Evolutionary conservation across 1,284 basidiomycete genomes (phyloP).

Genomic region (Moesziomyces sp.): DNA sequence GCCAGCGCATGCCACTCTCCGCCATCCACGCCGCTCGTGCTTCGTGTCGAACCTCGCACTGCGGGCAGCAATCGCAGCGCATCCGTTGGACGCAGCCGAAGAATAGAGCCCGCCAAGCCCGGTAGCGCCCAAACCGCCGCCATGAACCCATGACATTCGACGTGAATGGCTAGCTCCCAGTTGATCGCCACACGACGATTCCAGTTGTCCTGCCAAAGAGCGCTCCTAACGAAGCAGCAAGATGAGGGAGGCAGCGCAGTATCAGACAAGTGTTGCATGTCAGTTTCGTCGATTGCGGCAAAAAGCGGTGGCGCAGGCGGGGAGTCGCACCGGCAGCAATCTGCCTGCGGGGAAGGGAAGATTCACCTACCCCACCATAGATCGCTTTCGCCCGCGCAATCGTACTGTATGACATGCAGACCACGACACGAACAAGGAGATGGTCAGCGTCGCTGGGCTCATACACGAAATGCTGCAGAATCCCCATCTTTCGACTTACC

Average conservation of each 20-base stretch:
- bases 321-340: no score
- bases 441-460: conserved; percentile 6
- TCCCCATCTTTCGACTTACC: conserved; percentile 35
- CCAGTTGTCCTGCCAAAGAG: conserved; percentile 34
- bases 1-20: conserved; percentile 28
- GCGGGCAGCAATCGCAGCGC: conserved; percentile 2
- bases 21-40: background rate
- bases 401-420: conserved; percentile 42
- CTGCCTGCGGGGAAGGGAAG: background rate
- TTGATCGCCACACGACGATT: conserved; percentile 28
- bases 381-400: conserved; percentile 64
- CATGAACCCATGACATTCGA: conserved; percentile 20
- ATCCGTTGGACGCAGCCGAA: conserved; percentile 12
- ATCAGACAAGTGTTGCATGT: conserved; percentile 11
- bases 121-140: conserved; percentile 12
- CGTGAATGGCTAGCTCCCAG: conserved; percentile 16
- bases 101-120: conserved; percentile 2
- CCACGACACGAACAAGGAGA: background rate
- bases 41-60: background rate
- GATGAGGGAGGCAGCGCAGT: conserved; percentile 1
- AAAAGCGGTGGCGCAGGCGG: no score
- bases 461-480: background rate
- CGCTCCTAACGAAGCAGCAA: conserved; percentile 14
- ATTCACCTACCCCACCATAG: conserved; percentile 64
- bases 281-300: conserved; percentile 8